Evolutionary conservation across 2,329 filamentous ascomycete genomes (phyloP).

Genomic region (Cryphonectria naterciae): DNA sequence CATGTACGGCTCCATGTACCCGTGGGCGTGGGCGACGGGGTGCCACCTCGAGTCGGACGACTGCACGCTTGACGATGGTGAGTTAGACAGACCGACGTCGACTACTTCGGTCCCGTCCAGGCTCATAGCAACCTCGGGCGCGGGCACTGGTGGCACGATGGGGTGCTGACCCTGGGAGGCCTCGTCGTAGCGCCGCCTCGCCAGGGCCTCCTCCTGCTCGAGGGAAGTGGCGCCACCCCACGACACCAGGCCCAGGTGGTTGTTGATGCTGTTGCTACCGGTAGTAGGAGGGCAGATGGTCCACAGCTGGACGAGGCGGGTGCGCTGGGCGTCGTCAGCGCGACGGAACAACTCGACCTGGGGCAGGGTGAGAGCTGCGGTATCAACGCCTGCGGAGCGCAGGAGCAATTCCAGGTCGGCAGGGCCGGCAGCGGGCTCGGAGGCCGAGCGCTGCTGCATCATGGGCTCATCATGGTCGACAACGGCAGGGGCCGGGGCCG

Average conservation of each 20-base stretch:
- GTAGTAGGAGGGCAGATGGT: constrained; percentile 69
- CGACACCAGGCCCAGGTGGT: constrained; percentile 54
- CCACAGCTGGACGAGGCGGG: constrained; percentile 83
- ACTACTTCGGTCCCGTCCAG: constrained; percentile 52
- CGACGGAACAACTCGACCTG: constrained; percentile 80
- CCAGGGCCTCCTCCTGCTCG: constrained; percentile 63
- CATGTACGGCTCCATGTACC: constrained; percentile 81
- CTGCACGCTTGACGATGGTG: constrained; percentile 47
- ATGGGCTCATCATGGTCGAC: constrained; percentile 36
- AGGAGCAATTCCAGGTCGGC: constrained; percentile 62
- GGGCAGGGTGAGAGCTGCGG: constrained; percentile 68
- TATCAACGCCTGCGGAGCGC: constrained; percentile 70
- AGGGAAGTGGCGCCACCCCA: constrained; percentile 57
- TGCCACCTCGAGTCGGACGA: constrained; percentile 58
- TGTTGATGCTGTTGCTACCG: constrained; percentile 53
- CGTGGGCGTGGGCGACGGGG: constrained; percentile 35
- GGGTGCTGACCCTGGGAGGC: constrained; percentile 4
- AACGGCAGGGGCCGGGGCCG: constrained; percentile 35
- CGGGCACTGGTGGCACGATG: constrained; percentile 21
- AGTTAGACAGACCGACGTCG: constrained; percentile 21
- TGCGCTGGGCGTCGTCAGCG: constrained; percentile 72
- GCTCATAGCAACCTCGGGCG: constrained; percentile 47
- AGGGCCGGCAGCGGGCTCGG: constrained; percentile 52
- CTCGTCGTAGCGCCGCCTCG: constrained; percentile 62
- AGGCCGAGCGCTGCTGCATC: constrained; percentile 42